Conservation (phyloP, 2,329 filamentous ascomycete species). For the Nemania sp. region DNA sequence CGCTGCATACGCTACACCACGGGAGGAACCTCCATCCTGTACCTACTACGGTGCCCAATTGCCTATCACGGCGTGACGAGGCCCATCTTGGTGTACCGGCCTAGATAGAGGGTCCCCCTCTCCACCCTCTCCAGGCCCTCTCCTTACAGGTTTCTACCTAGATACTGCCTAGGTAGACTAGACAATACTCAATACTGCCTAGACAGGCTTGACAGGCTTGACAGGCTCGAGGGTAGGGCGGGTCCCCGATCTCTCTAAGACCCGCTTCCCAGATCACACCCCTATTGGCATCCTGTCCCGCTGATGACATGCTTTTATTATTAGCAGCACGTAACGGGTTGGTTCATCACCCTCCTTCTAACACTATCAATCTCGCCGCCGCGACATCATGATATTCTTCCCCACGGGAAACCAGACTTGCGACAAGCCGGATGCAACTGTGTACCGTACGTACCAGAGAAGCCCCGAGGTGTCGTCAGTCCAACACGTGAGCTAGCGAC, state of each 20-base stretch:
- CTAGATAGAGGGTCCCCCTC: constrained; percentile 4
- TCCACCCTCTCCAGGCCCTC: neutral
- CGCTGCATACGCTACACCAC: constrained; percentile 23
- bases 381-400: constrained; percentile 23
- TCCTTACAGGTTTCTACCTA: constrained; percentile 21
- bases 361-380: constrained; percentile 24
- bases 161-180: too few species aligned
- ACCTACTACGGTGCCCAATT: constrained; percentile 14
- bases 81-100: neutral
- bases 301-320: constrained; percentile 38
- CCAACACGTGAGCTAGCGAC: neutral
- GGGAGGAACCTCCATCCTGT: neutral
- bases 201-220: constrained; percentile 22
- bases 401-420: constrained; percentile 26
- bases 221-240: constrained; percentile 26
- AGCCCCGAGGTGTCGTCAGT: constrained; percentile 15
- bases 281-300: constrained; percentile 30
- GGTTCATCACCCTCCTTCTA: constrained; percentile 12
- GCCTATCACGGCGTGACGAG: constrained; percentile 31
- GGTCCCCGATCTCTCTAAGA: constrained; percentile 35
- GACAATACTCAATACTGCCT: too few species aligned
- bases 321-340: constrained; percentile 33
- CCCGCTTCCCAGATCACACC: constrained; percentile 37
- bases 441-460: neutral
- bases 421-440: constrained; percentile 18